Evolutionary conservation across 768 basidiomycete species (phyloP).

Genomic region (Calocybe indica): DNA sequence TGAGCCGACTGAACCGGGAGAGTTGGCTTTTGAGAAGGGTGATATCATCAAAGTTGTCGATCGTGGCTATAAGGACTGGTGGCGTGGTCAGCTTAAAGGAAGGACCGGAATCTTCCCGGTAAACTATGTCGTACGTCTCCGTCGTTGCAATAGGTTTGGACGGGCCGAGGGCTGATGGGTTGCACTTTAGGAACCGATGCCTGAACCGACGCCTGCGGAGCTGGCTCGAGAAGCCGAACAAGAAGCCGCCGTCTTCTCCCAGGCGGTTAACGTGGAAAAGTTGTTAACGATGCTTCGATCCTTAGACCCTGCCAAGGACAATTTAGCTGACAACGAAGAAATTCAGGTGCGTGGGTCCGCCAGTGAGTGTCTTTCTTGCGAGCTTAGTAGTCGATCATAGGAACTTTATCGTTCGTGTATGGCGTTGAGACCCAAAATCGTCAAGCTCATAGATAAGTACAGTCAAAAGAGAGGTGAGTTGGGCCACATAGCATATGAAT

Average conservation of each 20-base stretch:
- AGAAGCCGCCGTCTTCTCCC: constrained; percentile 84
- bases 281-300: constrained; percentile 68
- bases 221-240: constrained; percentile 78
- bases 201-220: constrained; percentile 75
- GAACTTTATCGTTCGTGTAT: constrained; percentile 90
- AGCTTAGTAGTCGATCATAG: constrained; percentile 26
- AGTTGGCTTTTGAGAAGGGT: constrained; percentile 87
- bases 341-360: constrained; percentile 50
- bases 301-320: constrained; percentile 73
- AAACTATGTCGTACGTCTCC: constrained; percentile 78
- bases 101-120: constrained; percentile 95
- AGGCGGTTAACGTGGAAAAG: constrained; percentile 80
- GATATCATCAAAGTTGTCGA: constrained; percentile 95
- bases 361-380: not conserved
- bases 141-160: not conserved
- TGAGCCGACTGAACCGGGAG: constrained; percentile 80
- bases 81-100: constrained; percentile 87
- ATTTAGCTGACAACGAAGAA: constrained; percentile 88
- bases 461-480: constrained; percentile 76
- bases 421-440: constrained; percentile 88
- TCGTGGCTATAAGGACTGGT: constrained; percentile 94
- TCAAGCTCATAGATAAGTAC: constrained; percentile 95
- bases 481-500: not conserved
- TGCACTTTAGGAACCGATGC: constrained; percentile 65
- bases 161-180: not conserved